Conservation (phyloP, 1,284 basidiomycete genomes). For the Moesziomyces globuligerus region DNA sequence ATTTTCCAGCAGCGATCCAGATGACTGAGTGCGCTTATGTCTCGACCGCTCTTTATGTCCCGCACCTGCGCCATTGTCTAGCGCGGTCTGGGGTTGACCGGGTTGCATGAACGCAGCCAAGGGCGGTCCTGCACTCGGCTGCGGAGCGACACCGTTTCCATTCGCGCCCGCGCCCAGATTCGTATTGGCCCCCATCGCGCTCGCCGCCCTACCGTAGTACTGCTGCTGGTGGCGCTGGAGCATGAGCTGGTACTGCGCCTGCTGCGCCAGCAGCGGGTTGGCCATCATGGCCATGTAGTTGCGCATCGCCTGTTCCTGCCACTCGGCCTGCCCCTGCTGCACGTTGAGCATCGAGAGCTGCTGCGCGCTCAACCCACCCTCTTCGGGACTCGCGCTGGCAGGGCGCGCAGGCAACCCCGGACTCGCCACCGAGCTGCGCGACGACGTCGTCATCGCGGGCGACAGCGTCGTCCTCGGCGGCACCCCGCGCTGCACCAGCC, state of each 20-base stretch:
- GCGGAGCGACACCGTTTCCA: constrained; percentile 9
- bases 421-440: constrained; percentile 32
- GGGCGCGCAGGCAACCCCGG: constrained; percentile 14
- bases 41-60: background rate
- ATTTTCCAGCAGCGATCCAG: constrained; percentile 14
- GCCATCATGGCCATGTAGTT: constrained; percentile 53
- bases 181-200: constrained; percentile 20
- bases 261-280: constrained; percentile 43
- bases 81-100: no score
- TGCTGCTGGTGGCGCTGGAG: constrained; percentile 45
- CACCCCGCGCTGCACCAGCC: no score
- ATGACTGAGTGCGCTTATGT: constrained; percentile 17
- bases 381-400: constrained; percentile 10
- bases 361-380: constrained; percentile 13
- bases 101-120: constrained; percentile 48
- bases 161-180: constrained; percentile 23
- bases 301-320: constrained; percentile 50
- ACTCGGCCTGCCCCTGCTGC: constrained; percentile 36
- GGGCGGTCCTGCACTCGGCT: constrained; percentile 14
- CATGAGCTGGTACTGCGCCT: constrained; percentile 48
- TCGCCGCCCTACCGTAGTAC: constrained; percentile 33
- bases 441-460: constrained; percentile 26
- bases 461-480: no score
- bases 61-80: background rate
- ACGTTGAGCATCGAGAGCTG: constrained; percentile 35